A percentile compares a stretch with the other conserved stretches of the same genome.
Evolutionary conservation across 768 basidiomycete genomes (phyloP).

Genomic region (Rhodotorula taiwanensis): DNA sequence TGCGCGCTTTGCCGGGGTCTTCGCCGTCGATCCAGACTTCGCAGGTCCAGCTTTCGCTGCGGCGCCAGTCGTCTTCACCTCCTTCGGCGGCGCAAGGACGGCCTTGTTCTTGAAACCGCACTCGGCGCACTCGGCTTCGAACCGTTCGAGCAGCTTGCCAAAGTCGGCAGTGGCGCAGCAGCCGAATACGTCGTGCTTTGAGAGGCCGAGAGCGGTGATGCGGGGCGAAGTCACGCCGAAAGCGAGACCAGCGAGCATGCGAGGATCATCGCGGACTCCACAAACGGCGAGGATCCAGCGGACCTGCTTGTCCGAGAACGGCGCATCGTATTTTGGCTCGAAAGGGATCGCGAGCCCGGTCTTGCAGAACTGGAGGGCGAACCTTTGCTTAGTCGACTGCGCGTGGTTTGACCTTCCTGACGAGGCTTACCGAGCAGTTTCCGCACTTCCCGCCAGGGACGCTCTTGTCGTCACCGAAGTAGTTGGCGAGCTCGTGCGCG

Average conservation of each 20-base stretch:
- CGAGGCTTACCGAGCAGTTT: constrained; percentile 44
- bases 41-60: no score
- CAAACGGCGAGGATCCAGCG: constrained; percentile 48
- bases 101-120: constrained; percentile 21
- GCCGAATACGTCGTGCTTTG: constrained; percentile 49
- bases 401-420: not conserved
- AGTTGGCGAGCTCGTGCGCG: constrained; percentile 48
- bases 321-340: constrained; percentile 35
- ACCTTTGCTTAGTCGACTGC: not conserved
- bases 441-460: constrained; percentile 49
- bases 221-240: constrained; percentile 53
- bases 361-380: constrained; percentile 44
- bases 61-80: no score
- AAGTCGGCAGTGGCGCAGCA: constrained; percentile 50
- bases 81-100: constrained; percentile 6
- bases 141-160: constrained; percentile 47
- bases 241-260: constrained; percentile 52
- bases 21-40: no score
- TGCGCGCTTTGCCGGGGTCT: not conserved
- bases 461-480: constrained; percentile 50
- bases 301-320: constrained; percentile 43
- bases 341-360: constrained; percentile 46
- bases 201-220: constrained; percentile 49
- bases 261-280: constrained; percentile 51
- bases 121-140: constrained; percentile 38